phyloP scores from a whole-genome alignment of 176 grass and related monocot species.

The Cenchrus purpureus region DNA sequence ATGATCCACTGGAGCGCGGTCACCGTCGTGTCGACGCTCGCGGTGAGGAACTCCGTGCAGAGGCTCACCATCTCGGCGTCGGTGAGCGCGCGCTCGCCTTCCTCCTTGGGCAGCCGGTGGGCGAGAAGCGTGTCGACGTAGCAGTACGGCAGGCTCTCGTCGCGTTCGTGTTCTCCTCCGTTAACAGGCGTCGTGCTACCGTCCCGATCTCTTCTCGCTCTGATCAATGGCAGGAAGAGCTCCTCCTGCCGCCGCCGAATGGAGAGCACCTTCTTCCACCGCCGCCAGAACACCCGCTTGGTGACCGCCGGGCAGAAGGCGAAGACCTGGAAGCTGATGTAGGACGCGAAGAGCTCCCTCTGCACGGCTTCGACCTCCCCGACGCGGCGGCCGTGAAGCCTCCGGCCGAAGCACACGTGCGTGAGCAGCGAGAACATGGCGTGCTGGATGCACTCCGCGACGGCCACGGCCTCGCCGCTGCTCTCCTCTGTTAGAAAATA shows the following conservation, averaged over 20 bases:
- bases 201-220: background rate
- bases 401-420: conserved; percentile 59
- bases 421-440: conserved; percentile 68
- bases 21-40: conserved; percentile 45
- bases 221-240: conserved; percentile 54
- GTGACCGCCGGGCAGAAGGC: conserved; percentile 49
- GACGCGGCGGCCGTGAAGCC: background rate
- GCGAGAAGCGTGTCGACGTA: conserved; percentile 38
- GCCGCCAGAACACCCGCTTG: conserved; percentile 44
- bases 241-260: conserved; percentile 43
- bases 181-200: background rate
- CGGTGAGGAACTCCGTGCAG: conserved; percentile 46
- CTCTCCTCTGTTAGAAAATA: background rate
- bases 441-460: conserved; percentile 48
- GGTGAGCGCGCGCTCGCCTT: background rate
- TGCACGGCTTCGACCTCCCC: conserved; percentile 48
- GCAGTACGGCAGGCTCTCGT: background rate
- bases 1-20: conserved; percentile 54
- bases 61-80: conserved; percentile 52
- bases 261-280: conserved; percentile 44
- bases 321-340: conserved; percentile 51
- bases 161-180: background rate
- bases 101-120: conserved; percentile 16
- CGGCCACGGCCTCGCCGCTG: background rate
- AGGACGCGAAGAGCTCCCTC: conserved; percentile 31